These are phyloP conservation scores for Roridomyces roridus DNA, from an alignment of 768 basidiomycete genomes.

Conservation along the genomic window DNA sequence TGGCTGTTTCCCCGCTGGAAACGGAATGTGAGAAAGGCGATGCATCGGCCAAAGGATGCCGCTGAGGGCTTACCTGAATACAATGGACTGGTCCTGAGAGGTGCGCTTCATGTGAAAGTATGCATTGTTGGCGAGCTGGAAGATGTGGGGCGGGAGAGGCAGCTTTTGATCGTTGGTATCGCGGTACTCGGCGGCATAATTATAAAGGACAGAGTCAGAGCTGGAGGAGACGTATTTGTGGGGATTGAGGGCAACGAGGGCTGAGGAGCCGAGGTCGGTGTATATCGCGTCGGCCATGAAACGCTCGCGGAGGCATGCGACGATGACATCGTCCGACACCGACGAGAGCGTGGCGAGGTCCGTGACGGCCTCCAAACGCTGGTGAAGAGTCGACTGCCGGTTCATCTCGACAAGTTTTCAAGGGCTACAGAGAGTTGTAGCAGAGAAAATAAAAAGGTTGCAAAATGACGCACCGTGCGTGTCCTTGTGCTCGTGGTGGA, in stretches of 20 bases:
- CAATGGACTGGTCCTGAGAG: constrained; percentile 87
- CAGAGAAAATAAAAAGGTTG: neutral
- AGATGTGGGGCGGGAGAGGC: constrained; percentile 83
- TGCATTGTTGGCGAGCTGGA: constrained; percentile 87
- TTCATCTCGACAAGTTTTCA: constrained; percentile 13
- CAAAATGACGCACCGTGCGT: too few relatives aligned
- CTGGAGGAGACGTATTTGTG: constrained; percentile 89
- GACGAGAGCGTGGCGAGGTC: constrained; percentile 74
- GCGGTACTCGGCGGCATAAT: constrained; percentile 87
- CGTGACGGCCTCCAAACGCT: constrained; percentile 72
- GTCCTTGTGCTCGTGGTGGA: too few relatives aligned
- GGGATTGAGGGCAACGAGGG: constrained; percentile 88
- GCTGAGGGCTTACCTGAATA: constrained; percentile 88
- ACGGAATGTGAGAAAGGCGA: neutral
- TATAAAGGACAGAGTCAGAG: constrained; percentile 82
- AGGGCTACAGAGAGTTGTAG: neutral
- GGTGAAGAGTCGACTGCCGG: constrained; percentile 46
- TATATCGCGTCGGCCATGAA: constrained; percentile 88
- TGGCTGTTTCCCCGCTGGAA: constrained; percentile 86
- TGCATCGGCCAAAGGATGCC: constrained; percentile 28
- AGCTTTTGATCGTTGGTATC: constrained; percentile 70
- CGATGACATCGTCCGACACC: constrained; percentile 83
- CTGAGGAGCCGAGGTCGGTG: constrained; percentile 72
- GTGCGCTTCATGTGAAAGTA: constrained; percentile 98
- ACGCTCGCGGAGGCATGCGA: constrained; percentile 83